These are phyloP conservation scores for Cytospora schulzeri DNA, from an alignment of 2,329 filamentous ascomycete genomes.

Conservation along the genomic window DNA sequence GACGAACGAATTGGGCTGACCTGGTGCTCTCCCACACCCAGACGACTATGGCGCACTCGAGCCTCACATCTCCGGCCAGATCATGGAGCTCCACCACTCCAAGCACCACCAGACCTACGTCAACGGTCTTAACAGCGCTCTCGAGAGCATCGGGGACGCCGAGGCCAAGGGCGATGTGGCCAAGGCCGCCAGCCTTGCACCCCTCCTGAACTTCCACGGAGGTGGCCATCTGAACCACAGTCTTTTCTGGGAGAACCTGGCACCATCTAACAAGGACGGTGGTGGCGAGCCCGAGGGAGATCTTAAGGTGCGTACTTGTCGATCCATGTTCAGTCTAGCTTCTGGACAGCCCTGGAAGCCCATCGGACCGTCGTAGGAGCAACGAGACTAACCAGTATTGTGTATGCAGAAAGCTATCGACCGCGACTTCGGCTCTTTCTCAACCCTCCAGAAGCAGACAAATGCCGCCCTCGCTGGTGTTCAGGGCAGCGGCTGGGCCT, in stretches of 20 bases:
- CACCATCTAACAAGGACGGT: conserved; percentile 63
- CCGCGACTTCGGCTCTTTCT: conserved; percentile 67
- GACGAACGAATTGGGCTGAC: conserved; percentile 12
- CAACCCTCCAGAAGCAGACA: conserved; percentile 66
- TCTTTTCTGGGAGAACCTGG: conserved; percentile 87
- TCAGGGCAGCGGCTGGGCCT: conserved; percentile 89
- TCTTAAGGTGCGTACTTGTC: conserved; percentile 53
- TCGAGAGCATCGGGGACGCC: conserved; percentile 63
- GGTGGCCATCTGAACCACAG: conserved; percentile 93
- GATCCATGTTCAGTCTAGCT: neutral
- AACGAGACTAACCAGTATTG: neutral
- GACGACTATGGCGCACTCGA: conserved; percentile 98
- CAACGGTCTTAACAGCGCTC: conserved; percentile 70
- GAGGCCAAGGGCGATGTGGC: conserved; percentile 62
- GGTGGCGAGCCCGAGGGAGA: conserved; percentile 64
- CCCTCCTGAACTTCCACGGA: conserved; percentile 78
- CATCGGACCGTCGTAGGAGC: neutral
- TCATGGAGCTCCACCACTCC: conserved; percentile 79
- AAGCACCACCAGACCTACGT: conserved; percentile 83
- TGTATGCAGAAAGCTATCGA: conserved; percentile 57
- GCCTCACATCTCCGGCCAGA: conserved; percentile 73
- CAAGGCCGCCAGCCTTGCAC: conserved; percentile 53
- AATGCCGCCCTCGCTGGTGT: conserved; percentile 71
- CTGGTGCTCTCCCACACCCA: conserved; percentile 40
- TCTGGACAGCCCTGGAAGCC: neutral